Evolutionary conservation across 192 early-diverging fungal species (phyloP), one percentile per base, ranked within the genome.

Genomic region (Phlyctochytrium bullatum): DNA sequence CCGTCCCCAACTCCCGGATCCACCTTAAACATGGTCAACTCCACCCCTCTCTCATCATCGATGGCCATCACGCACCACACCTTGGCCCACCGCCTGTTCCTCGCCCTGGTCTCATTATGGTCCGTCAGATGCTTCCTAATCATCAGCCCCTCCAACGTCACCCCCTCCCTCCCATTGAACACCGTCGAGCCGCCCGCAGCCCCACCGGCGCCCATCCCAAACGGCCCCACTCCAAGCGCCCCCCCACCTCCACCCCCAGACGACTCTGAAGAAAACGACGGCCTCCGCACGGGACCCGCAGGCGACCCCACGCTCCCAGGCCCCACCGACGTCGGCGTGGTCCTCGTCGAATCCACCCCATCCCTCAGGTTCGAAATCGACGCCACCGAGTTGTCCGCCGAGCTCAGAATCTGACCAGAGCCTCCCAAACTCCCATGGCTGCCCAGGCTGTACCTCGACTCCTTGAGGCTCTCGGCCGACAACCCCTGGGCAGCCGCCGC

Each of bases 81-180:
- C 59, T 94, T 92, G 63, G 80, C 80, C 95, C 95, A 96, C n/a
- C 83, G 83, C 14, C 93, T 88, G 73, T 93, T 80, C 36, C 89
- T 88, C 3, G 92, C 90, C 78, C 91, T 92, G 61, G 35, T 30
- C 57, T 86, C 89, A 0, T 80, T 82, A 17, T 81, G 76, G 61
- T 92, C 92, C 72, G 88, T 83, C 59, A 91, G 67, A 72, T 95
- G 91, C 76, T 98, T 98, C 53, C 93, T 83, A 69, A 92, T 87
- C 32, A 98, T 80, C 16, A 92, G 76, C n/a, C 92, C 89, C 72
- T 91, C 89, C 52, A 82, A 62, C 24, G 69, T 27, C 3, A 73
- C 36, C 3, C 67, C 69, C 28, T 58, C 65, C 6, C 40, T 2
- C 31, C 31, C 24, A 32, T 29, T 31, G 60, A 35, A 29, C 60